A percentile compares a stretch with the other conserved stretches of the same genome.
phyloP scores from a whole-genome alignment of 2,329 filamentous ascomycete species.

The Cytospora piceae region DNA sequence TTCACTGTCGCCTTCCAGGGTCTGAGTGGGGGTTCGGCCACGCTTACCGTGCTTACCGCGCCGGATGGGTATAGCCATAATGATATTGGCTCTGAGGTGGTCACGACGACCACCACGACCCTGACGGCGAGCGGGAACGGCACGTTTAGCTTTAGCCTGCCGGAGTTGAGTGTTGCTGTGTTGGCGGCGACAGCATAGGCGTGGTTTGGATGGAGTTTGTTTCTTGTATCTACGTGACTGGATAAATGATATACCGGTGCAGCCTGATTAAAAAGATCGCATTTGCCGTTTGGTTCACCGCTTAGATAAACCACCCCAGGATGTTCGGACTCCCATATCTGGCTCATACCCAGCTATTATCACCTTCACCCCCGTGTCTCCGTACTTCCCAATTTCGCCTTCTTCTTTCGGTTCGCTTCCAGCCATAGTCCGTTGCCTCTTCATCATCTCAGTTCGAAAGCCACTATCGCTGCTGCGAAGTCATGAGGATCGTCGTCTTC shows the following conservation, averaged over 20 bases:
- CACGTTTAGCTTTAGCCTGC: conserved; percentile 55
- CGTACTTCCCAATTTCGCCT: neutral
- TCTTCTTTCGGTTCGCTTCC: neutral
- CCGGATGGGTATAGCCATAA: conserved; percentile 50
- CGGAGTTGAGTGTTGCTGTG: conserved; percentile 59
- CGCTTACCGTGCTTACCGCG: conserved; percentile 51
- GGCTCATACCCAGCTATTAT: neutral
- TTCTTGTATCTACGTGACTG: neutral
- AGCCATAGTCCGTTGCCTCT: neutral
- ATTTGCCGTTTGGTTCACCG: too few species aligned
- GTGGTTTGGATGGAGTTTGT: neutral
- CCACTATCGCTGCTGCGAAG: too few species aligned
- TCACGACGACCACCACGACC: conserved; percentile 45
- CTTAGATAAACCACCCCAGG: too few species aligned
- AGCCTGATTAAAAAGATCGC: too few species aligned
- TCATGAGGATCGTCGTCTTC: too few species aligned
- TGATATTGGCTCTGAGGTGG: conserved; percentile 52
- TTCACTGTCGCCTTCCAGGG: conserved; percentile 52
- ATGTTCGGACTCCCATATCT: too few species aligned
- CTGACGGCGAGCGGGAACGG: conserved; percentile 51
- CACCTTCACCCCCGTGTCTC: neutral
- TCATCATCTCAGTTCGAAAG: neutral
- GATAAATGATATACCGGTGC: too few species aligned
- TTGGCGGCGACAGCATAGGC: conserved; percentile 47
- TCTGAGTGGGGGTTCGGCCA: conserved; percentile 43